Conservation (phyloP, 1,139 yeast species). For the Eremothecium gossypii region DNA sequence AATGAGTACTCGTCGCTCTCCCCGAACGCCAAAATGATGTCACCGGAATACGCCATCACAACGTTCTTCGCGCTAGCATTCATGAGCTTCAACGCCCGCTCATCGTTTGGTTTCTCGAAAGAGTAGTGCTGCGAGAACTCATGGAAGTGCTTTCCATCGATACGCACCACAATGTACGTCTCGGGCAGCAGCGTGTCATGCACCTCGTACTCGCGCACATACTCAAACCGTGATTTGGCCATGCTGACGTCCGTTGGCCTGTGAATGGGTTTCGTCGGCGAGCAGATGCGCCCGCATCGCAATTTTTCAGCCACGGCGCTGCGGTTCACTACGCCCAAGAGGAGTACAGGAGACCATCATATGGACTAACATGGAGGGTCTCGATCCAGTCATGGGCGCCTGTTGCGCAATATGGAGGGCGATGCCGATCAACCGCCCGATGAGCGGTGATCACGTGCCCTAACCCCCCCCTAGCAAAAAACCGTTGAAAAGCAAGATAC, state of each 20-base stretch:
- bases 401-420: too few species aligned
- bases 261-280: too few species aligned
- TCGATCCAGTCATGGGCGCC: too few species aligned
- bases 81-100: slow-evolving; percentile 66
- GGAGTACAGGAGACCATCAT: too few species aligned
- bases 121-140: slow-evolving; percentile 63
- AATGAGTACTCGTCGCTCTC: slow-evolving; percentile 94
- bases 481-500: too few species aligned
- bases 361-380: too few species aligned
- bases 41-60: slow-evolving; percentile 44
- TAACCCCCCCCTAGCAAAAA: too few species aligned
- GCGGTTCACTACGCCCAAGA: too few species aligned
- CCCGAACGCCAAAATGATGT: slow-evolving; percentile 77
- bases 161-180: slow-evolving; percentile 71
- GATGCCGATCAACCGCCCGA: too few species aligned
- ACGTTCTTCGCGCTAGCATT: slow-evolving; percentile 67
- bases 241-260: slow-evolving; percentile 26
- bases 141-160: slow-evolving; percentile 94
- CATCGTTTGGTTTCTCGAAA: slow-evolving; percentile 83
- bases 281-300: too few species aligned
- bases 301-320: too few species aligned
- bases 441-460: too few species aligned
- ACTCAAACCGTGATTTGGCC: slow-evolving; percentile 80
- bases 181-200: slow-evolving; percentile 69
- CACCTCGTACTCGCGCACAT: slow-evolving; percentile 73